A percentile compares a stretch with the other conserved stretches of the same genome.
Conservation (phyloP, 352 stramenopile species). For the Phytophthora sp. region DNA sequence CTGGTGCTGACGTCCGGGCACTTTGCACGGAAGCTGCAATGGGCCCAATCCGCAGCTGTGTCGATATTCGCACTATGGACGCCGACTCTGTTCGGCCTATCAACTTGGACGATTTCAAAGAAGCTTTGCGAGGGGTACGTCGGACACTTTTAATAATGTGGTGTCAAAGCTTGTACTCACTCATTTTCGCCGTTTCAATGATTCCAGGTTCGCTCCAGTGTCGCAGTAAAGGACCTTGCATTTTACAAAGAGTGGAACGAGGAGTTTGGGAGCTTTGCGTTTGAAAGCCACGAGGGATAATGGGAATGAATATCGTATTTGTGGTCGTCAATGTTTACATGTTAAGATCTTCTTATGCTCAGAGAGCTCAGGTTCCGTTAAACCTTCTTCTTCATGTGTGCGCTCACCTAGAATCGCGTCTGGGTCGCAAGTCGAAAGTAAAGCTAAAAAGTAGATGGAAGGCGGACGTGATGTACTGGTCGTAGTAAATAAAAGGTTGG, state of each 20-base stretch:
- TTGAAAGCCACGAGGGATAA: slow-evolving; percentile 65
- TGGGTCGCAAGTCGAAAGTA: slow-evolving; percentile 12
- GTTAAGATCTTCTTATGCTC: slow-evolving; percentile 14
- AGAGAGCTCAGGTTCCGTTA: slow-evolving; percentile 13
- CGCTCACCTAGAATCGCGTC: slow-evolving; percentile 13
- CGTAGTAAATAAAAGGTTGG: slow-evolving; percentile 48
- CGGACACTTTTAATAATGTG: background rate
- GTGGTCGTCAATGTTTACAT: slow-evolving; percentile 32
- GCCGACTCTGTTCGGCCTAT: slow-evolving; percentile 94
- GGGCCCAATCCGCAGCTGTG: slow-evolving; percentile 92
- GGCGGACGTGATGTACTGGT: slow-evolving; percentile 14
- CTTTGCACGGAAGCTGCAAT: slow-evolving; percentile 98
- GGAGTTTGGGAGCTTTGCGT: slow-evolving; percentile 91
- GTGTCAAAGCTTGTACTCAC: background rate
- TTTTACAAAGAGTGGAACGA: slow-evolving; percentile 95
- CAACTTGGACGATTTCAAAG: slow-evolving; percentile 95
- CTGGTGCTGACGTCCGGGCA: slow-evolving; percentile 96
- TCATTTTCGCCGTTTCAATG: background rate
- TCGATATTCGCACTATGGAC: slow-evolving; percentile 90
- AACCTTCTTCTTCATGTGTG: slow-evolving; percentile 8
- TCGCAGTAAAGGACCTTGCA: slow-evolving; percentile 93
- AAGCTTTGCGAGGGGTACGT: slow-evolving; percentile 86
- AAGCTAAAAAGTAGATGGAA: slow-evolving; percentile 18
- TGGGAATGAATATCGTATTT: slow-evolving; percentile 11
- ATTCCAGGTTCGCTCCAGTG: slow-evolving; percentile 92